Percentiles rank a stretch among this genome's conserved stretches.
phyloP scores from a whole-genome alignment of 306 rosid species.

The Inga laurina region DNA sequence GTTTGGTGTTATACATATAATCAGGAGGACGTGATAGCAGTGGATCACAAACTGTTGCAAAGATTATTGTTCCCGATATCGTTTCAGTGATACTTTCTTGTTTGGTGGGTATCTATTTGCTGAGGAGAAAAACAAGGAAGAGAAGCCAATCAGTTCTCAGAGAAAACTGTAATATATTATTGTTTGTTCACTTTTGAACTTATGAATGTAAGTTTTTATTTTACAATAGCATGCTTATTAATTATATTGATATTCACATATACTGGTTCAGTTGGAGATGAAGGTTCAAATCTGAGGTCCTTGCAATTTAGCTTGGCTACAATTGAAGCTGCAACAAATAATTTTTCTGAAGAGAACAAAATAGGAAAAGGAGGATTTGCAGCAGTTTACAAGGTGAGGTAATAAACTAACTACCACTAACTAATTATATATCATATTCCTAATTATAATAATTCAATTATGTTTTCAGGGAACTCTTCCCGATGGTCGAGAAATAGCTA shows the following conservation, averaged over 20 bases:
- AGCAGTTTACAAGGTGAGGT: not conserved
- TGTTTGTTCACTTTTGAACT: too few relatives aligned
- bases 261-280: not conserved
- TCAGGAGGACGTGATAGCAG: not conserved
- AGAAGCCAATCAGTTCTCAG: not conserved
- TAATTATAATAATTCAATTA: not conserved
- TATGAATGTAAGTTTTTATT: too few relatives aligned
- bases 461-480: not conserved
- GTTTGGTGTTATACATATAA: not conserved
- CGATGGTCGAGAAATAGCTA: not conserved
- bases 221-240: not conserved
- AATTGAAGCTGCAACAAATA: not conserved
- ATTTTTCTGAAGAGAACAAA: not conserved
- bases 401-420: not conserved
- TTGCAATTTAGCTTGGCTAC: not conserved
- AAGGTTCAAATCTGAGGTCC: not conserved
- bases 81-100: not conserved
- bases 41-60: not conserved
- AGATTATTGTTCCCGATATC: not conserved
- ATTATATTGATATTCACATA: not conserved
- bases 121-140: not conserved
- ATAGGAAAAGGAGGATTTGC: not conserved
- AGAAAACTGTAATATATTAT: not conserved
- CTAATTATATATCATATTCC: not conserved
- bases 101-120: not conserved